These are phyloP conservation scores for Collybia sp. DNA, from an alignment of 768 basidiomycete species.

Conservation along the genomic window DNA sequence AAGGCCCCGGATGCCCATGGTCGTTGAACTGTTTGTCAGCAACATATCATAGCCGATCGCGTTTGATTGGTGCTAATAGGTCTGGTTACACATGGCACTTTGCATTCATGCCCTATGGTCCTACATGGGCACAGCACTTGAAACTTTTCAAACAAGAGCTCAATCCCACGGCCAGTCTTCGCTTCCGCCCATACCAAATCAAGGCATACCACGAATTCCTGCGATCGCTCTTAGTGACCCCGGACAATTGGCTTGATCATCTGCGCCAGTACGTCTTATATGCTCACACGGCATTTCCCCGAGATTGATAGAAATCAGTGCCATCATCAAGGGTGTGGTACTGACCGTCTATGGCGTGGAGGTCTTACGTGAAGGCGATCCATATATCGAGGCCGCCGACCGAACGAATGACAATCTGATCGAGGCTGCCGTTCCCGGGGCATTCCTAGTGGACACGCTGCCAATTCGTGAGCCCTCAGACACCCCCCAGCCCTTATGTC, in stretches of 20 bases:
- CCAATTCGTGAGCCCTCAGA: not conserved
- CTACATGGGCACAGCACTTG: conserved; percentile 13
- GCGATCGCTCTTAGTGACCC: conserved; percentile 8
- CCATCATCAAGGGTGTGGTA: no score
- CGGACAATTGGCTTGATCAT: conserved; percentile 11
- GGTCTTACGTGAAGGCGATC: conserved; percentile 6
- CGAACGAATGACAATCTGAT: not conserved
- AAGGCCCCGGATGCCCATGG: conserved; percentile 15
- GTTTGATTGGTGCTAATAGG: no score
- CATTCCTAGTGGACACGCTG: not conserved
- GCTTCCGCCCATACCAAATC: conserved; percentile 11
- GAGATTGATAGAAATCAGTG: no score
- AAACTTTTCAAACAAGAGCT: conserved; percentile 14
- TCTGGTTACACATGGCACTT: conserved; percentile 1
- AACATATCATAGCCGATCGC: conserved; percentile 13
- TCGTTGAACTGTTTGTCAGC: conserved; percentile 9
- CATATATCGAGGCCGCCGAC: not conserved
- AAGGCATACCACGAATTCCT: conserved; percentile 12
- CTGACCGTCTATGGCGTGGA: conserved; percentile 16
- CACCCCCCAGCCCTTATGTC: not conserved
- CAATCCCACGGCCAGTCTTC: conserved; percentile 7
- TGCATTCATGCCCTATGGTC: conserved; percentile 12
- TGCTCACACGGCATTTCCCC: no score
- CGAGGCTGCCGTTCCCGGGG: not conserved
- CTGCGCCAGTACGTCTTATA: conserved; percentile 14